Evolutionary conservation across 805 yeast genomes (phyloP).

Genomic region (Candida alai): DNA sequence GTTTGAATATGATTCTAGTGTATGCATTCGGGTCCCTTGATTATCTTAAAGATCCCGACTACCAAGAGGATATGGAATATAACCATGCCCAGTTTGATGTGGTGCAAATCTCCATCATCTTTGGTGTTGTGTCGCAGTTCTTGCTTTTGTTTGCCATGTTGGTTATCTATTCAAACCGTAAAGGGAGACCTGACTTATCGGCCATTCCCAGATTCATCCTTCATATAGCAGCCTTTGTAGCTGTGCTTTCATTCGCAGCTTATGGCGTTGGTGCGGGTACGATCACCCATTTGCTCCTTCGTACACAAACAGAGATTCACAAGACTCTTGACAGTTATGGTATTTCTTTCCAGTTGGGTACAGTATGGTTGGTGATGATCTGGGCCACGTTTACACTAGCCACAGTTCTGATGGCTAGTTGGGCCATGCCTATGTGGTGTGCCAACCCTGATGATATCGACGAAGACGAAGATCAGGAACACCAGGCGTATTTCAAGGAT

Average conservation of each 20-base stretch:
- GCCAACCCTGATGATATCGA: conserved; percentile 36
- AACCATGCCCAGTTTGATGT: conserved; percentile 16
- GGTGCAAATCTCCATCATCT: conserved; percentile 25
- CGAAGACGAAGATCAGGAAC: not conserved
- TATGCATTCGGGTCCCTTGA: conserved; percentile 39
- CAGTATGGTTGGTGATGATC: conserved; percentile 35
- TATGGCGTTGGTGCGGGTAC: conserved; percentile 26
- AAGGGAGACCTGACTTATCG: conserved; percentile 29
- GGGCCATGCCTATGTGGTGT: conserved; percentile 48
- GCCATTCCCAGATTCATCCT: conserved; percentile 27
- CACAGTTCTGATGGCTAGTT: conserved; percentile 24
- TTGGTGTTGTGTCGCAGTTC: conserved; percentile 25
- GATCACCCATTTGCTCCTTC: conserved; percentile 23
- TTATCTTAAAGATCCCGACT: conserved; percentile 12
- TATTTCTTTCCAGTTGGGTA: conserved; percentile 39
- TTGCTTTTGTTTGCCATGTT: conserved; percentile 25
- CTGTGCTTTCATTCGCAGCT: conserved; percentile 31
- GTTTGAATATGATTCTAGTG: conserved; percentile 42
- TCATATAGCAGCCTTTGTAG: conserved; percentile 33
- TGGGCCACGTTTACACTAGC: conserved; percentile 33
- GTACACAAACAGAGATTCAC: conserved; percentile 22
- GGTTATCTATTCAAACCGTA: conserved; percentile 35
- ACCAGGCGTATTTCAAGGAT: not conserved
- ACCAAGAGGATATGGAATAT: conserved; percentile 11
- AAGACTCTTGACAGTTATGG: conserved; percentile 45